A percentile compares a stretch with the other conserved stretches of the same genome.
Conservation (phyloP, 345 rosid species). For the Eucalyptus marginata region DNA sequence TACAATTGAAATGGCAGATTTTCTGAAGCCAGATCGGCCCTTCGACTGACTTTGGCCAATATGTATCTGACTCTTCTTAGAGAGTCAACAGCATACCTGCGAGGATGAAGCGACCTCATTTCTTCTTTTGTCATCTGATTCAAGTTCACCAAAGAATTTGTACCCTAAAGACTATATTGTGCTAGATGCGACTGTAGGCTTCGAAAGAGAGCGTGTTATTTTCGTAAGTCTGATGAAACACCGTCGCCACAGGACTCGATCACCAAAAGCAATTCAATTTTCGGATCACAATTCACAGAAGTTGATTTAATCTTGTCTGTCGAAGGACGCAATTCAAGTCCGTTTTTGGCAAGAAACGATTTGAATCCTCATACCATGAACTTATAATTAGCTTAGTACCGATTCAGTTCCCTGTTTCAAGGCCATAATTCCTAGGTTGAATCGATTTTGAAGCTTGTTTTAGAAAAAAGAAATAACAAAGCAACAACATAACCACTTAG, state of each 20-base stretch:
- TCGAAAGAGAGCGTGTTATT: not conserved
- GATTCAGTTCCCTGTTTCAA: not conserved
- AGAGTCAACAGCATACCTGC: not conserved
- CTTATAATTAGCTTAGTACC: not conserved
- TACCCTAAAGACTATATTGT: slow-evolving; percentile 17
- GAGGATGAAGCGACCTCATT: not conserved
- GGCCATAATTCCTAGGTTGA: not conserved
- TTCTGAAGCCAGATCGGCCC: not conserved
- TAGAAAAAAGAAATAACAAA: too few relatives aligned
- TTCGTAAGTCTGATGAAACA: not conserved
- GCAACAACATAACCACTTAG: not conserved
- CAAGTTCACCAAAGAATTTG: slow-evolving; percentile 16
- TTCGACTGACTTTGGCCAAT: not conserved
- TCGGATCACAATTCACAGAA: not conserved
- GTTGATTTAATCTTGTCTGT: not conserved
- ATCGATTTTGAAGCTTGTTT: not conserved
- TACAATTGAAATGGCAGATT: not conserved
- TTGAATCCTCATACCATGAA: too few relatives aligned
- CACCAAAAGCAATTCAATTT: slow-evolving; percentile 21
- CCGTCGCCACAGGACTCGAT: not conserved
- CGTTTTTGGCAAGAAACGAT: too few relatives aligned
- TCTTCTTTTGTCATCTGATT: slow-evolving; percentile 1
- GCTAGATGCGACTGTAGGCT: not conserved
- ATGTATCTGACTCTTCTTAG: not conserved
- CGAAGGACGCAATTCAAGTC: not conserved